Base-by-base conservation (phyloP, 2,329 filamentous ascomycete species). In the Chlorencoelia australis region DNA sequence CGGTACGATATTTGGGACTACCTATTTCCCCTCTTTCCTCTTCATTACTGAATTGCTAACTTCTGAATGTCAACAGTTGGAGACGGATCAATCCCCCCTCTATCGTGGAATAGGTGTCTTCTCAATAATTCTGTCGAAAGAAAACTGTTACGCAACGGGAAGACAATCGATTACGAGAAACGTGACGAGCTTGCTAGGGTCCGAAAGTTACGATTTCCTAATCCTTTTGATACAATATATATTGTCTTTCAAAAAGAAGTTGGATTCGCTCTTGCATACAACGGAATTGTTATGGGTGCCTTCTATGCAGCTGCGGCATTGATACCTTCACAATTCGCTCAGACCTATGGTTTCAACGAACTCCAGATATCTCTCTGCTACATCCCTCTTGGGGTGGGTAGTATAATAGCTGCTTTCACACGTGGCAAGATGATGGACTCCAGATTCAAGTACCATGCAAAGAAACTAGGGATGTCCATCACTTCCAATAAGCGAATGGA, bases 391-490 rank as follows among this genome's bases (percentile, higher is more conserved):
- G 66, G 66, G 0, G 56, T 49, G 2, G 68, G 68, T 1, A 64
- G 63, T 9, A 53, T 69, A 5, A 48, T 61, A 1, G 60, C 67
- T 53, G 69, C 33, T 66, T 74, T 51, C 16, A 52, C 51, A 7
- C 65, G 69, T 40, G 79, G 82, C 5, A 55, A 57, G 14, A 30
- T 74, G 1, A 57, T 75, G 2, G 73, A 78, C 21, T 37, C 72
- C 68, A 85, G 82, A 53, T 87, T 77, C 53, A 65, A 68, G 2
- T 71, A 78, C 1, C 67, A 79, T 40, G 77, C 78, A 9, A 53
- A 57, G 7, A 62, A 58, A 4, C 55, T 73, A 0, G 70, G 70
- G 7, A 58, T 81, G 7, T 51, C 63, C 0, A 65, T 78, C 36
- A 67, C 68, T 37, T 66, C 65, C 45, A 69, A 63, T 31, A 68